Evolutionary conservation across 176 grass and related monocot species (phyloP), one percentile per base, ranked within the genome.

Genomic region (Raddia guianensis): DNA sequence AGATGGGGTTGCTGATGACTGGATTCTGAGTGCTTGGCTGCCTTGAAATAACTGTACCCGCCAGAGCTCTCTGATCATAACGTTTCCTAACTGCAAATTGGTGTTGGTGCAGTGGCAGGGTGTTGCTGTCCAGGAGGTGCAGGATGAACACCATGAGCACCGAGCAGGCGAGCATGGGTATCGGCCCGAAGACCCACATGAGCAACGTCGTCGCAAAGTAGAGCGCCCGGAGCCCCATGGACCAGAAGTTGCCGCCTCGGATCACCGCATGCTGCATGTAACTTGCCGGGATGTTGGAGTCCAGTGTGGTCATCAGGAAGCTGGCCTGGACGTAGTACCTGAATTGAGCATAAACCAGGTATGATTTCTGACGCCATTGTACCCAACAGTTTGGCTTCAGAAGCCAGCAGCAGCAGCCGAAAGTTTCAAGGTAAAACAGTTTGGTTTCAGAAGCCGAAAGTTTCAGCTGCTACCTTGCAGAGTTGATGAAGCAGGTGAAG

Each of bases 401-500:
- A 5, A 27, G 1, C 18, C n/a, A 58, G 6, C 1, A 49, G 58
- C 6, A 37, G 35, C 11, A 27, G 27, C 27, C 18, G 66, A 34
- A 19, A 74, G 9, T 5, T 27, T 27, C 27, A 27, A 27, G 27
- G 27, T 27, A 27, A 27, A 27, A 27, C 27, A 27, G 27, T 27
- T 27, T 27, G 27, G 27, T 27, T 27, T 27, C 27, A 27, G 27
- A 27, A 27, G 27, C 27, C 27, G 27, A 27, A 40, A 40, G 37
- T 40, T 40, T 40, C 37, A 40, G 37, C 2, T 40, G 1, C 1
- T 14, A 79, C 84, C 93, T 86, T 45, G 95, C 90, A 10, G 95
- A 95, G 64, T 98, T 90, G 87, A 98, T 98, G 95, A 95, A 98
- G 88, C 95, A 95, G 15, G 95, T 98, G 88, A 98, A 95, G 33